Conservation (phyloP, 192 early-diverging fungal genomes). For the Coemansia sp. region DNA sequence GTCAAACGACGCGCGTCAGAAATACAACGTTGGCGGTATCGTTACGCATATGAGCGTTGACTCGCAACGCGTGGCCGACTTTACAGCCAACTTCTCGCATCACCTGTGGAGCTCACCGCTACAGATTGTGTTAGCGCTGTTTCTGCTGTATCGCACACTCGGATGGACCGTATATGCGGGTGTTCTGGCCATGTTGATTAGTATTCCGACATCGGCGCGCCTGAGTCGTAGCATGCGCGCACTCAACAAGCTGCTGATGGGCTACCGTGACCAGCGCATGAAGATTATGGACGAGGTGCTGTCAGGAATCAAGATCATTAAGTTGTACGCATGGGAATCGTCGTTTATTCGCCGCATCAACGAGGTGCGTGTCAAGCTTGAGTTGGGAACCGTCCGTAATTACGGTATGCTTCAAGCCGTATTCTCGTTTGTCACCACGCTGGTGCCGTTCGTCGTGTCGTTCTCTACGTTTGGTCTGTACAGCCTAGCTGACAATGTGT, state of each 20-base stretch:
- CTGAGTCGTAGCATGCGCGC: slow-evolving; percentile 21
- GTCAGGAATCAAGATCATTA: slow-evolving; percentile 58
- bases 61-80: slow-evolving; percentile 10
- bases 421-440: slow-evolving; percentile 77
- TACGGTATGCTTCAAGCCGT: slow-evolving; percentile 68
- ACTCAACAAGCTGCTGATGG: slow-evolving; percentile 13
- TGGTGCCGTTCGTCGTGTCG: slow-evolving; percentile 64
- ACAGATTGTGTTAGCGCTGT: slow-evolving; percentile 10
- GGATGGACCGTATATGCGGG: slow-evolving; percentile 23
- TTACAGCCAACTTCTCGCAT: not conserved
- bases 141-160: slow-evolving; percentile 18
- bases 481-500: slow-evolving; percentile 58
- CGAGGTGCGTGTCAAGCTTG: slow-evolving; percentile 69
- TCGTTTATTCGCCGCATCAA: slow-evolving; percentile 55
- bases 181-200: slow-evolving; percentile 5
- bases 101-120: slow-evolving; percentile 38
- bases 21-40: slow-evolving; percentile 76
- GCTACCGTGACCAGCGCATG: slow-evolving; percentile 54
- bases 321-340: slow-evolving; percentile 64
- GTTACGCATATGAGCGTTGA: slow-evolving; percentile 67
- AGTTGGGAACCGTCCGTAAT: slow-evolving; percentile 72
- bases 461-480: slow-evolving; percentile 81
- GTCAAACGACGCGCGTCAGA: slow-evolving; percentile 57
- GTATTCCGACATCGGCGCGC: slow-evolving; percentile 53
- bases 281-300: slow-evolving; percentile 58